These are phyloP conservation scores for Schizochytrium sp. DNA, from an alignment of 108 stramenopile genomes.

Conservation along the genomic window DNA sequence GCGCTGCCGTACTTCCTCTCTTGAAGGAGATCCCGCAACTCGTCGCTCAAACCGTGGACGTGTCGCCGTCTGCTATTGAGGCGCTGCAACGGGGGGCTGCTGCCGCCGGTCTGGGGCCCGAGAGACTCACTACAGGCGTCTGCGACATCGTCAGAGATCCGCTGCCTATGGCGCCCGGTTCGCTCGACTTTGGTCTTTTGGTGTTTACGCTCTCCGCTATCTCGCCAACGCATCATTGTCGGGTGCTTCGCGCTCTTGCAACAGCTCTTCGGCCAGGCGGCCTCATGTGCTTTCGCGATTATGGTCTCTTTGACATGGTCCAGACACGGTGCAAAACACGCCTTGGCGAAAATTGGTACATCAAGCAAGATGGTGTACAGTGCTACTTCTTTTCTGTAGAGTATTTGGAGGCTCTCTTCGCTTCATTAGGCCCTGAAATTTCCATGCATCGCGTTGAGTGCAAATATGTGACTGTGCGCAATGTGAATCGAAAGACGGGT, in stretches of 20 bases:
- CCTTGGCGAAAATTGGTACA: slow-evolving; percentile 1
- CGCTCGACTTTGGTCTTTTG: not conserved
- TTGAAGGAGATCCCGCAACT: not conserved
- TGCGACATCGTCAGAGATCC: not conserved
- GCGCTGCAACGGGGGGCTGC: not conserved
- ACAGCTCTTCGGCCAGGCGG: not conserved
- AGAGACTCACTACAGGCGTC: not conserved
- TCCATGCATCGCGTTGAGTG: not conserved
- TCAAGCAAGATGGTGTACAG: not conserved
- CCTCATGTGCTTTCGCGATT: not conserved
- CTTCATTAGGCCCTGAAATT: not conserved
- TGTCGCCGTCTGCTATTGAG: not conserved
- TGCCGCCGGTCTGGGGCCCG: not conserved
- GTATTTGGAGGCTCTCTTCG: not conserved
- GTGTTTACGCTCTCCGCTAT: slow-evolving; percentile 1
- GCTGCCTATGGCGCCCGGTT: not conserved
- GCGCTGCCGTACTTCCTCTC: not conserved
- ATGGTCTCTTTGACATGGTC: not conserved
- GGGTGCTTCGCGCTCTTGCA: not conserved
- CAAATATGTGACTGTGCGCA: not conserved
- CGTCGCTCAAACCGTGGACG: not conserved
- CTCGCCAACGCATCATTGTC: not conserved
- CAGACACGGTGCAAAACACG: not conserved
- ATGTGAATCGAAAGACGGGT: not conserved
- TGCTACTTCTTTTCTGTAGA: not conserved